Base-by-base conservation (phyloP, 306 rosid genomes). In the Fragaria vesca region DNA sequence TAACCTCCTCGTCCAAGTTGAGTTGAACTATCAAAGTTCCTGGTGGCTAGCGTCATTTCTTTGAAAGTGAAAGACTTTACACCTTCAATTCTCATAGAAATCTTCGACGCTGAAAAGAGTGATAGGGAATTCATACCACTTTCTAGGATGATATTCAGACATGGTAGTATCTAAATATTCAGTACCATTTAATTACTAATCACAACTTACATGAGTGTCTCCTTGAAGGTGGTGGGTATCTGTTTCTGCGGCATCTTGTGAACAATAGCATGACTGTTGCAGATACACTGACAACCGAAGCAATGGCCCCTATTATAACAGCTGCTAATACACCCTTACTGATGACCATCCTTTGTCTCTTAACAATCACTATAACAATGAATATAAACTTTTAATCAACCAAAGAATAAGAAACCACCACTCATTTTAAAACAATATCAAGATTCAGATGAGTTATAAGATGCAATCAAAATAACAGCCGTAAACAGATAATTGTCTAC, bases 1-100 rank as follows among this genome's bases (percentile, higher is more conserved):
- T 95, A 95, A 72, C 98, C 98, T 86, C 98, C 98, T 88, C 62
- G 95, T 28, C 98, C 98, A 78, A 92, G 88, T 83, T 84, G 79
- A 68, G 66, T 58, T 8, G 97, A 81, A 77, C 78, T 82, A 81
- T 88, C 79, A 24, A 94, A 95, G 79, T 85, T 87, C 77, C 78
- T 43, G 12, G 97, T 91, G 57, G 98, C 98, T 46, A 18, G 80
- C 75, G 78, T 81, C 96, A 92, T 75, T 78, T 95, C 97, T 82
- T 84, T 86, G 79, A 75, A 89, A 75, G 89, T 83, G 84, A 95
- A 95, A 34, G 82, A 79, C 83, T 86, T 91, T 71, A 95, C 83
- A 20, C 97, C 98, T 43, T 91, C 97, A 78, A 95, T 85, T 85
- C 84, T 92, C 72, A 92, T 78, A 34, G 79, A 51, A 78, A 83